These are phyloP conservation scores for Corylus americana DNA, from an alignment of 306 rosid genomes.

Conservation along the genomic window DNA sequence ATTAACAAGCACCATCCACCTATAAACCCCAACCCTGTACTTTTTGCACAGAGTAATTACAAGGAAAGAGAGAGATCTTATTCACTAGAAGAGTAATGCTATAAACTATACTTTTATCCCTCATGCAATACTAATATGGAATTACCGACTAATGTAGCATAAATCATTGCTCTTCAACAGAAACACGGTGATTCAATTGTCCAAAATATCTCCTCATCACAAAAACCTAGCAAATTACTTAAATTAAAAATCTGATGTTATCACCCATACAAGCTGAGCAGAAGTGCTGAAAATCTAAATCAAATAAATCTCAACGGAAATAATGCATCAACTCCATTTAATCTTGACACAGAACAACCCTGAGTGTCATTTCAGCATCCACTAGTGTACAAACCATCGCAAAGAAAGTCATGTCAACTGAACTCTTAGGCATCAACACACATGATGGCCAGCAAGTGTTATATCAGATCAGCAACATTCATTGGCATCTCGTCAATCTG, in stretches of 20 bases:
- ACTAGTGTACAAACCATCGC: neutral
- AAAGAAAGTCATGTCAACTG: neutral
- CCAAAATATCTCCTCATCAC: neutral
- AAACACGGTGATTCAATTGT: no score
- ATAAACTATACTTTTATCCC: no score
- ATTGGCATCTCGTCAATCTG: slow-evolving; percentile 99
- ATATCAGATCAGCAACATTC: slow-evolving; percentile 96
- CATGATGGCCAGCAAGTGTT: neutral
- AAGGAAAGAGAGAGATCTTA: no score
- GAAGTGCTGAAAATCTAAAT: neutral
- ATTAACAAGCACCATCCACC: no score
- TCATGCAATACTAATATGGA: no score
- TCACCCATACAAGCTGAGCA: neutral
- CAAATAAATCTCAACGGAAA: neutral
- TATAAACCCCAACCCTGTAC: no score
- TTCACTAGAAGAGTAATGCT: no score
- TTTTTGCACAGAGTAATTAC: no score
- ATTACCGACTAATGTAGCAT: no score
- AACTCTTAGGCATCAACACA: slow-evolving; percentile 1
- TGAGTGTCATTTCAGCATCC: neutral
- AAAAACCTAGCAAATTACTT: neutral
- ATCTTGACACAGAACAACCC: neutral
- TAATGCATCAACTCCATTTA: neutral
- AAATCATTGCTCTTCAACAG: no score
- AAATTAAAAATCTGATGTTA: neutral